Percentiles rank a stretch among this genome's conserved stretches.
Conservation (phyloP, 108 stramenopile species). For the Mediolabrus comicus region DNA sequence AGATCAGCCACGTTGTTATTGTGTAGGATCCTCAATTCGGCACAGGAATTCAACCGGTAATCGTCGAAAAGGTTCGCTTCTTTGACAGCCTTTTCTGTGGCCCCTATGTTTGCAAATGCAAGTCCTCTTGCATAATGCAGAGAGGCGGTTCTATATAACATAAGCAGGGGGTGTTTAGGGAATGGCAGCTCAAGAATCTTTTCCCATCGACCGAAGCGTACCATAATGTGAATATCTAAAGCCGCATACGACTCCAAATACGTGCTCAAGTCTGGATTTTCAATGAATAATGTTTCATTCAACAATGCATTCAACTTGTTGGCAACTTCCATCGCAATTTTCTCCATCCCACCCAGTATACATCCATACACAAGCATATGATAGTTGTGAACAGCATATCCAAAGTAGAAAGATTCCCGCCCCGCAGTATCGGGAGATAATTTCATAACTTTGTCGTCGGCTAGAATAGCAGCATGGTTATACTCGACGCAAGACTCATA, state of each 20-base stretch:
- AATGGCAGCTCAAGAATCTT: slow-evolving; percentile 58
- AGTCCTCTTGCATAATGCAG: slow-evolving; percentile 67
- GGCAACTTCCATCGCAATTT: slow-evolving; percentile 68
- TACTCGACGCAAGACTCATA: slow-evolving; percentile 74
- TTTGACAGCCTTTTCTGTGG: slow-evolving; percentile 51
- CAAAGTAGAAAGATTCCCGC: slow-evolving; percentile 79
- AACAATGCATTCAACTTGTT: slow-evolving; percentile 53
- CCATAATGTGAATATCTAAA: slow-evolving; percentile 78
- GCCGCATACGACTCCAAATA: slow-evolving; percentile 84
- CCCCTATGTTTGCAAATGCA: slow-evolving; percentile 63
- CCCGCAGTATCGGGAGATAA: slow-evolving; percentile 72
- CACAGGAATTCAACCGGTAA: slow-evolving; percentile 60
- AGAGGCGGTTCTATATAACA: slow-evolving; percentile 74
- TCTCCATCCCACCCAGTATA: slow-evolving; percentile 81
- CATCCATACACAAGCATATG: slow-evolving; percentile 83
- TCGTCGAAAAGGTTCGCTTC: slow-evolving; percentile 67
- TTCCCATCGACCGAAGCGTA: slow-evolving; percentile 86
- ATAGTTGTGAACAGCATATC: slow-evolving; percentile 86
- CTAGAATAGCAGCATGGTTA: slow-evolving; percentile 71
- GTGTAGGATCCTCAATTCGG: slow-evolving; percentile 72
- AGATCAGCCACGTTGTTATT: slow-evolving; percentile 73
- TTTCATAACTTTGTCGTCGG: slow-evolving; percentile 65
- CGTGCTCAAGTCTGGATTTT: slow-evolving; percentile 67
- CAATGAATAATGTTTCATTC: slow-evolving; percentile 65
- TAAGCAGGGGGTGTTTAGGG: slow-evolving; percentile 66